phyloP scores from a whole-genome alignment of 2,329 filamentous ascomycete species.

The Phialophora verrucosa region DNA sequence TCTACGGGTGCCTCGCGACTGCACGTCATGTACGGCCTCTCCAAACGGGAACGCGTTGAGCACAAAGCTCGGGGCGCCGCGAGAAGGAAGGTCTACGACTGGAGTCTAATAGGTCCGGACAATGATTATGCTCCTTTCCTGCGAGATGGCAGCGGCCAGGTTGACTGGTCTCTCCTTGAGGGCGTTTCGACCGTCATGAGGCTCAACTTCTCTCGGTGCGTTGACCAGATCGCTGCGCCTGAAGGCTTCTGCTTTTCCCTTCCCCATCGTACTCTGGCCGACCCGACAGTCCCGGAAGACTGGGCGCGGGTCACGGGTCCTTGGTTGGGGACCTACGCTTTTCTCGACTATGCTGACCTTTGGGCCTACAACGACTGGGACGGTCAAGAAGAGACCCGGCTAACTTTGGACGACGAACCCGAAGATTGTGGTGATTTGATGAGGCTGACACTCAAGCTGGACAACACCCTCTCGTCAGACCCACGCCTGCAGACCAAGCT shows the following conservation, averaged over 20 bases:
- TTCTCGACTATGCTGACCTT: slow-evolving; percentile 38
- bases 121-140: slow-evolving; percentile 39
- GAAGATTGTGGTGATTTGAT: slow-evolving; percentile 40
- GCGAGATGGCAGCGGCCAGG: slow-evolving; percentile 34
- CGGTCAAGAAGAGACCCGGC: slow-evolving; percentile 11
- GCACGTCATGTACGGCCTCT: slow-evolving; percentile 39
- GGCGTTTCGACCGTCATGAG: slow-evolving; percentile 34
- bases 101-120: slow-evolving; percentile 27
- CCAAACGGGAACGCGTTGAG: slow-evolving; percentile 32
- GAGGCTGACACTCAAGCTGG: slow-evolving; percentile 37
- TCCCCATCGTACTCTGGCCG: slow-evolving; percentile 35
- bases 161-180: slow-evolving; percentile 39
- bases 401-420: slow-evolving; percentile 34
- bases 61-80: slow-evolving; percentile 31
- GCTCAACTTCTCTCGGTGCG: slow-evolving; percentile 34
- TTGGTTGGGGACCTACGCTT: slow-evolving; percentile 40
- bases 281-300: slow-evolving; percentile 33
- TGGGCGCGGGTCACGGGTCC: slow-evolving; percentile 38
- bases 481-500: slow-evolving; percentile 30
- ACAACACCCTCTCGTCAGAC: slow-evolving; percentile 31
- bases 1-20: slow-evolving; percentile 35
- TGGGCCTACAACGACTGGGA: slow-evolving; percentile 34
- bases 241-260: slow-evolving; percentile 39
- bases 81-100: slow-evolving; percentile 38
- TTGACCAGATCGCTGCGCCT: slow-evolving; percentile 32